Percentiles rank a stretch among this genome's conserved stretches.
phyloP scores from a whole-genome alignment of 371 early-diverging fungal genomes.

The Saksenaea oblongispora region DNA sequence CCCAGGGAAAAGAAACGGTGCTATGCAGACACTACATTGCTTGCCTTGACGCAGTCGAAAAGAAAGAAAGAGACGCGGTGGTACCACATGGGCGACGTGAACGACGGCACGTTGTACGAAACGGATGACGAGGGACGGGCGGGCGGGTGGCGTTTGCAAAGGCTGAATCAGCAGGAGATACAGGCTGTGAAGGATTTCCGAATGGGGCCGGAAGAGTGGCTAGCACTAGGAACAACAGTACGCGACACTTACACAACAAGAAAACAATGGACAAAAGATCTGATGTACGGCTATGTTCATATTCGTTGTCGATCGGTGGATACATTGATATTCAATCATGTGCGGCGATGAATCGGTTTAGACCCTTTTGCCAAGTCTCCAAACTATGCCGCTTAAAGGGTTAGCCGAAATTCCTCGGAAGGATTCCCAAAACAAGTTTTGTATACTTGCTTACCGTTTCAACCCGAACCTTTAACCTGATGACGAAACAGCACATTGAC shows the following conservation, averaged over 20 bases:
- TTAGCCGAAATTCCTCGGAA: not conserved
- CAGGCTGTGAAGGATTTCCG: not conserved
- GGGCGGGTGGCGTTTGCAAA: not conserved
- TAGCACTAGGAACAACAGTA: not conserved
- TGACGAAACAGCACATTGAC: not conserved
- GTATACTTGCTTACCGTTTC: constrained; percentile 1
- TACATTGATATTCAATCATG: not conserved
- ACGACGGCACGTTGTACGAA: not conserved
- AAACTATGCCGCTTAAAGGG: not conserved
- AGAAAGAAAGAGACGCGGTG: not conserved
- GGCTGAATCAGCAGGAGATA: not conserved
- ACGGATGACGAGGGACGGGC: not conserved
- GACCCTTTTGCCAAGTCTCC: not conserved
- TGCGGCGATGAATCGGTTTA: not conserved
- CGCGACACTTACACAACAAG: not conserved
- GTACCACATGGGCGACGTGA: not conserved
- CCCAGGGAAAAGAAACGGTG: not conserved
- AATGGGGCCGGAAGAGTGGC: not conserved
- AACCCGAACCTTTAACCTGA: not conserved
- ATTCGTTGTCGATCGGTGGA: constrained; percentile 1
- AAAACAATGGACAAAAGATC: not conserved
- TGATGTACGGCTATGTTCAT: not conserved
- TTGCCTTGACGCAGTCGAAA: not conserved
- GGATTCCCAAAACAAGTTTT: not conserved
- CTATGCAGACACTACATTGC: not conserved